phyloP scores from a whole-genome alignment of 1,284 basidiomycete genomes.

The Sporisorium iseilematis-ciliati region DNA sequence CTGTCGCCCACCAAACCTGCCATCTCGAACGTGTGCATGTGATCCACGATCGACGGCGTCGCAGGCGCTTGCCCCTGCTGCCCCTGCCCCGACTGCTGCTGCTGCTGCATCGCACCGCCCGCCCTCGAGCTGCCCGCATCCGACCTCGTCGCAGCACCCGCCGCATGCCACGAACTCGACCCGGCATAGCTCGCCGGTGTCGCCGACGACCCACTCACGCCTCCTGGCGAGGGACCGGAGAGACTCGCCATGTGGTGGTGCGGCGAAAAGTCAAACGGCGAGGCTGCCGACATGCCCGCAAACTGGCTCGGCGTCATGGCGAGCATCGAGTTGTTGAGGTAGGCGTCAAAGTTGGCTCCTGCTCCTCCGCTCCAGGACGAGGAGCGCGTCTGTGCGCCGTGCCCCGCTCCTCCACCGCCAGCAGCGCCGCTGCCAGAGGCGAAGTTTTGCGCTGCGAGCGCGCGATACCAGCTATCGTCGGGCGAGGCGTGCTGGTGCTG shows the following conservation, averaged over 20 bases:
- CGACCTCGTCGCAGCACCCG: constrained; percentile 11
- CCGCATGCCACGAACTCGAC: constrained; percentile 32
- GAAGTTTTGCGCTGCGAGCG: constrained; percentile 31
- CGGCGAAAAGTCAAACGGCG: constrained; percentile 42
- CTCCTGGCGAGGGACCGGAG: constrained; percentile 24
- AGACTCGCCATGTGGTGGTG: constrained; percentile 22
- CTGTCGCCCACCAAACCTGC: constrained; percentile 12
- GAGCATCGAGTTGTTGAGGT: constrained; percentile 42
- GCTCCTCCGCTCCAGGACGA: constrained; percentile 35
- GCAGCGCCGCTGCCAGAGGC: constrained; percentile 1
- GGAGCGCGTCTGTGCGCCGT: constrained; percentile 33
- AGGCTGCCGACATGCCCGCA: constrained; percentile 21
- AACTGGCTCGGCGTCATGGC: constrained; percentile 39
- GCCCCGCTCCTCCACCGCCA: no score
- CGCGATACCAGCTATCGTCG: constrained; percentile 42
- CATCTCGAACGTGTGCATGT: constrained; percentile 25
- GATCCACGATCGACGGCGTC: constrained; percentile 11
- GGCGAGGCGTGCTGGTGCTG: constrained; percentile 4
- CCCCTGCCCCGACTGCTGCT: constrained; percentile 7
- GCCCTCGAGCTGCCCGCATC: constrained; percentile 30
- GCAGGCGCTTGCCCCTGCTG: constrained; percentile 10
- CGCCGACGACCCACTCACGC: constrained; percentile 30
- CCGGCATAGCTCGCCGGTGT: constrained; percentile 37
- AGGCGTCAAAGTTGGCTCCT: constrained; percentile 39
- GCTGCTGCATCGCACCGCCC: constrained; percentile 12